phyloP scores from a whole-genome alignment of 1,284 basidiomycete species.

The Cryptococcus sp. region DNA sequence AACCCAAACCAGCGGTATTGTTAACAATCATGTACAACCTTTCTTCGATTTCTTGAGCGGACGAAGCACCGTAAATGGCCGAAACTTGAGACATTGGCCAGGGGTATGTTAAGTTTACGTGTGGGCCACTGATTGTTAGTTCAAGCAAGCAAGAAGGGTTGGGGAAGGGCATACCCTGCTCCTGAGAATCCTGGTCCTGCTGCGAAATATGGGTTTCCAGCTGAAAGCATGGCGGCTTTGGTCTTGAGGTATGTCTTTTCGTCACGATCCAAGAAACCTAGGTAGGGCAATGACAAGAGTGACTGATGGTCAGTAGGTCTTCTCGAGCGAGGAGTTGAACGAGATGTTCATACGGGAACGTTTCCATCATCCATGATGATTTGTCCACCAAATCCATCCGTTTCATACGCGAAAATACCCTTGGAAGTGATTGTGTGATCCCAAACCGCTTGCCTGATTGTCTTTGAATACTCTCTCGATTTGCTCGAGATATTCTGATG shows the following conservation, averaged over 20 bases:
- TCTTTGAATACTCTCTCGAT: not conserved
- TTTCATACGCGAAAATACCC: constrained; percentile 69
- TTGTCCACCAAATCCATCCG: constrained; percentile 53
- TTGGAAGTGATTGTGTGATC: not conserved
- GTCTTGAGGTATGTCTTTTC: constrained; percentile 61
- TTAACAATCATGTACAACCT: constrained; percentile 62
- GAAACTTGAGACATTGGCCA: constrained; percentile 74
- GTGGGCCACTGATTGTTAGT: constrained; percentile 47
- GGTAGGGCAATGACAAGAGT: constrained; percentile 72
- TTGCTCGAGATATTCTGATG: not conserved
- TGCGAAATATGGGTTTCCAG: constrained; percentile 64
- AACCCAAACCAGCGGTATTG: constrained; percentile 65
- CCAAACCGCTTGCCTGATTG: not conserved
- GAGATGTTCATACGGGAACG: constrained; percentile 62
- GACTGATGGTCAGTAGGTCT: not conserved
- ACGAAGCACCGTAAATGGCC: constrained; percentile 65
- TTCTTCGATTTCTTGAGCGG: constrained; percentile 62
- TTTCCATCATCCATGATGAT: constrained; percentile 77
- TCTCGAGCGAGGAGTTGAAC: too few relatives aligned
- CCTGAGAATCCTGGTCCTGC: constrained; percentile 19
- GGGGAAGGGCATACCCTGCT: not conserved
- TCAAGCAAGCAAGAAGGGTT: constrained; percentile 50
- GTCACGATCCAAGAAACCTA: constrained; percentile 62
- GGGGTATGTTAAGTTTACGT: constrained; percentile 2
- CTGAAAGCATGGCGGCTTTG: constrained; percentile 59